Percentiles rank a stretch among this genome's conserved stretches.
phyloP scores from a whole-genome alignment of 192 early-diverging fungal species.

The Chytriomyces sp. region DNA sequence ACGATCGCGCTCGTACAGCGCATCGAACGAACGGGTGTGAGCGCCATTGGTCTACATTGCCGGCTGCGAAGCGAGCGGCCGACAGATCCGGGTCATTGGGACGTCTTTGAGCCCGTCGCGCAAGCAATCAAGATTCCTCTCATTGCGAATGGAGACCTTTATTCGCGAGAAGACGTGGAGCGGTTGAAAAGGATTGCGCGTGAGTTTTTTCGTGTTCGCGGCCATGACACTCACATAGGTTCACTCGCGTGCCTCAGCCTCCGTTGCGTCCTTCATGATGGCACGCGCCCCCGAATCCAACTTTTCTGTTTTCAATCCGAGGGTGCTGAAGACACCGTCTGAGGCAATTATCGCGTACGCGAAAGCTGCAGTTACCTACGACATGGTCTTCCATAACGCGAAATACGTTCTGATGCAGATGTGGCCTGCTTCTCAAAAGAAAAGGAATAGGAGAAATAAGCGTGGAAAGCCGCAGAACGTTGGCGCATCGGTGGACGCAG shows the following conservation, averaged over 20 bases:
- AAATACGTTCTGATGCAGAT: conserved; percentile 93
- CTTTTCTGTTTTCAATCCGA: conserved; percentile 80
- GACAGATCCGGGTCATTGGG: conserved; percentile 81
- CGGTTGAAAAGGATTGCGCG: conserved; percentile 52
- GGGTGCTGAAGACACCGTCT: conserved; percentile 36
- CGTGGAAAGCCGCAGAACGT: not conserved
- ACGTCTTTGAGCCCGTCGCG: conserved; percentile 72
- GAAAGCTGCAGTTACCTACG: conserved; percentile 63
- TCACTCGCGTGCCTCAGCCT: conserved; percentile 41
- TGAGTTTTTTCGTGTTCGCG: conserved; percentile 16
- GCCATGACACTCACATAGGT: conserved; percentile 4
- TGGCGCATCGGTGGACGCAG: not conserved
- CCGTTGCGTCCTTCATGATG: conserved; percentile 79
- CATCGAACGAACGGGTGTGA: conserved; percentile 85
- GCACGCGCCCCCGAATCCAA: conserved; percentile 87
- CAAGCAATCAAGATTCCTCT: conserved; percentile 66
- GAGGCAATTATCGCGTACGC: conserved; percentile 71
- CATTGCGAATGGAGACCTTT: conserved; percentile 93
- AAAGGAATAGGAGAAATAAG: not conserved
- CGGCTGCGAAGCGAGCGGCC: conserved; percentile 72
- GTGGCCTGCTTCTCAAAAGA: conserved; percentile 45
- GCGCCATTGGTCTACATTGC: conserved; percentile 88
- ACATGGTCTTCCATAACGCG: conserved; percentile 80
- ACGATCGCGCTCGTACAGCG: conserved; percentile 79
- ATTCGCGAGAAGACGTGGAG: conserved; percentile 61